Conservation (phyloP, 2,329 filamentous ascomycete genomes). For the Penicillium sp. region DNA sequence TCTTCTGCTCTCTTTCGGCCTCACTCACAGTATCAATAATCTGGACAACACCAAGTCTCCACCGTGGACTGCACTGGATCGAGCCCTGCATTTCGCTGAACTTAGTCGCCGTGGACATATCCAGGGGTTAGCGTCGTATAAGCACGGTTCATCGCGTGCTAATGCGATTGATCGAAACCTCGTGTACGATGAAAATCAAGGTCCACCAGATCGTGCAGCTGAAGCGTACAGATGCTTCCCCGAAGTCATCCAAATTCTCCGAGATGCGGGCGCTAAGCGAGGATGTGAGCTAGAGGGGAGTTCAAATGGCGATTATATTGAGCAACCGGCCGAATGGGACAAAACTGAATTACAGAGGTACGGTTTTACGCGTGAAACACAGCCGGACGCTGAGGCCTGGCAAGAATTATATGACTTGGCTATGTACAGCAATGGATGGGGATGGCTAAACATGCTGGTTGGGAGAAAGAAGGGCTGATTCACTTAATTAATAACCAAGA, state of each 20-base stretch:
- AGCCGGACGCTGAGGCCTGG: constrained; percentile 26
- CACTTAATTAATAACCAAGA: background rate
- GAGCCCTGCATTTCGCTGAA: constrained; percentile 23
- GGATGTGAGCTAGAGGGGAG: constrained; percentile 20
- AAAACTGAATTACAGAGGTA: constrained; percentile 16
- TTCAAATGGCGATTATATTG: constrained; percentile 11
- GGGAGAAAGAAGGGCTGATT: constrained; percentile 2
- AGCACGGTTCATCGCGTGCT: constrained; percentile 12
- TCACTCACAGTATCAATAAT: constrained; percentile 19
- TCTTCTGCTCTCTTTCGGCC: constrained; percentile 27
- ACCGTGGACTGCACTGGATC: constrained; percentile 22
- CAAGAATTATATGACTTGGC: constrained; percentile 22
- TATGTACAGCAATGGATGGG: constrained; percentile 6
- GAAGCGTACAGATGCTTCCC: constrained; percentile 22
- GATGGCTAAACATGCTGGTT: constrained; percentile 4
- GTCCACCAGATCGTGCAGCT: constrained; percentile 21
- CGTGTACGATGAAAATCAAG: constrained; percentile 22
- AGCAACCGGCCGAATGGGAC: constrained; percentile 26
- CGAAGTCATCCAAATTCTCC: constrained; percentile 21
- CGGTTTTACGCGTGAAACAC: constrained; percentile 22
- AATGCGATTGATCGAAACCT: constrained; percentile 19
- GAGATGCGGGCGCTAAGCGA: constrained; percentile 22
- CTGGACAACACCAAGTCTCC: constrained; percentile 9
- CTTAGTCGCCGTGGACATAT: constrained; percentile 25
- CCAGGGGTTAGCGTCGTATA: constrained; percentile 21